Evolutionary conservation across 1,284 basidiomycete species (phyloP).

Genomic region (Termitomyces sp.): DNA sequence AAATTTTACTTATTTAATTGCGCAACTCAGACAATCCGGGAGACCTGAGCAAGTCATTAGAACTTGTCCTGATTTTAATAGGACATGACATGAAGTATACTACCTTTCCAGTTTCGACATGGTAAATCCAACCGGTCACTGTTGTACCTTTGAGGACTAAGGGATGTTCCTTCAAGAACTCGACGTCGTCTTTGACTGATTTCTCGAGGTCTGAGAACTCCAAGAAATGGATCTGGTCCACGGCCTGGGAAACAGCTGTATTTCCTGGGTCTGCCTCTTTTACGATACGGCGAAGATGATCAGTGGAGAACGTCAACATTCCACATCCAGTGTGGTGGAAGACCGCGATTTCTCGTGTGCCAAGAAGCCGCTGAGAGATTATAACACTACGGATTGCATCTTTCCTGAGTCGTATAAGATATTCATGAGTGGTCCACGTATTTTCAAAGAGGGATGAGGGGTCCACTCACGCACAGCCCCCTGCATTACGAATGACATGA

Average conservation of each 20-base stretch:
- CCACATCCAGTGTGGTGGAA: conserved; percentile 68
- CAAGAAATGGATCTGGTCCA: conserved; percentile 49
- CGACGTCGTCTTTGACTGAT: conserved; percentile 52
- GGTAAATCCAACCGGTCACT: conserved; percentile 63
- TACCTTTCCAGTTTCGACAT: conserved; percentile 39
- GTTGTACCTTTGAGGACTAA: conserved; percentile 49
- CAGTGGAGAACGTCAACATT: conserved; percentile 56
- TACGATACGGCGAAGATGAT: conserved; percentile 37
- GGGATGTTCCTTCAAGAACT: conserved; percentile 49
- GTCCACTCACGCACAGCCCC: conserved; percentile 49
- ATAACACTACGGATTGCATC: conserved; percentile 64
- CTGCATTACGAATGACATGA: conserved; percentile 67
- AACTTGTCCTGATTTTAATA: not conserved
- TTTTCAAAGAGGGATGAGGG: not conserved
- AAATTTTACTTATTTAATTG: not conserved
- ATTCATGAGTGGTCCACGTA: not conserved
- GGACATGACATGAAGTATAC: not conserved
- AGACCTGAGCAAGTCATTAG: not conserved
- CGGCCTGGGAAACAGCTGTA: not conserved
- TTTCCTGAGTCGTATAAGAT: conserved; percentile 29
- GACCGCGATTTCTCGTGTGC: conserved; percentile 60
- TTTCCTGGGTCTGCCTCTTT: not conserved
- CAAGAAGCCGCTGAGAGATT: conserved; percentile 63
- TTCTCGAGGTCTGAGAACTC: conserved; percentile 50
- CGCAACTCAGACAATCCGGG: not conserved